Evolutionary conservation across 768 basidiomycete species (phyloP).

Genomic region (Termitomyces sp.): DNA sequence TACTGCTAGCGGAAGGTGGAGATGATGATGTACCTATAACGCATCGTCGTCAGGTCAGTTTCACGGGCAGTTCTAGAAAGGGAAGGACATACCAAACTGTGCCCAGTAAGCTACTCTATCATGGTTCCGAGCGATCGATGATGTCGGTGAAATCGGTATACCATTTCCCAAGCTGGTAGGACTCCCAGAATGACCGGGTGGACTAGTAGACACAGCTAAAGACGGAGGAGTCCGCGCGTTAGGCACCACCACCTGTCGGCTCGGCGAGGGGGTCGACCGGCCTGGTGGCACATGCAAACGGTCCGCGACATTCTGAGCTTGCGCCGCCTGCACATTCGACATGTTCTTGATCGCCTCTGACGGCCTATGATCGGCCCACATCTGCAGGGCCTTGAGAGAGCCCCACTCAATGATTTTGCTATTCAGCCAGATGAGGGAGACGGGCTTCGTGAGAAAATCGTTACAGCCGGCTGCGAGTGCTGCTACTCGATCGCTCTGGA

Average conservation of each 20-base stretch:
- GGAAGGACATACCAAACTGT: background rate
- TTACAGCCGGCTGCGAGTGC: conserved; percentile 99
- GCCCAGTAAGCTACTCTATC: conserved; percentile 2
- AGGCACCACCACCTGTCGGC: conserved; percentile 9
- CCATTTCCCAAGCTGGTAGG: background rate
- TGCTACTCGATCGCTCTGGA: conserved; percentile 92
- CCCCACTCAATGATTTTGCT: conserved; percentile 99
- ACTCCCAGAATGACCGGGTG: background rate
- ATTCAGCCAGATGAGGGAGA: conserved; percentile 91
- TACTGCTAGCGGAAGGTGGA: conserved; percentile 4
- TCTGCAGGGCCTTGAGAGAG: conserved; percentile 89
- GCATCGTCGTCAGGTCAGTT: background rate
- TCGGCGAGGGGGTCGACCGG: conserved; percentile 25
- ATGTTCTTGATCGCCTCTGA: conserved; percentile 35
- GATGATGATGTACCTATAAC: background rate
- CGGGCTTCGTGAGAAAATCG: conserved; percentile 97
- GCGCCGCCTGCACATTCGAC: conserved; percentile 31
- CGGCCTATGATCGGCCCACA: conserved; percentile 83
- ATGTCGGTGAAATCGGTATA: background rate
- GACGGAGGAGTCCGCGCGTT: conserved; percentile 3
- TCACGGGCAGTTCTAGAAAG: background rate
- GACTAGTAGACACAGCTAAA: background rate
- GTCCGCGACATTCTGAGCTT: conserved; percentile 40
- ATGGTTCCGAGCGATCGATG: background rate
- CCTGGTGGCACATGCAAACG: conserved; percentile 37